These are phyloP conservation scores for Nicotiana attenuata DNA, from an alignment of 257 asterid species.

Conservation along the genomic window DNA sequence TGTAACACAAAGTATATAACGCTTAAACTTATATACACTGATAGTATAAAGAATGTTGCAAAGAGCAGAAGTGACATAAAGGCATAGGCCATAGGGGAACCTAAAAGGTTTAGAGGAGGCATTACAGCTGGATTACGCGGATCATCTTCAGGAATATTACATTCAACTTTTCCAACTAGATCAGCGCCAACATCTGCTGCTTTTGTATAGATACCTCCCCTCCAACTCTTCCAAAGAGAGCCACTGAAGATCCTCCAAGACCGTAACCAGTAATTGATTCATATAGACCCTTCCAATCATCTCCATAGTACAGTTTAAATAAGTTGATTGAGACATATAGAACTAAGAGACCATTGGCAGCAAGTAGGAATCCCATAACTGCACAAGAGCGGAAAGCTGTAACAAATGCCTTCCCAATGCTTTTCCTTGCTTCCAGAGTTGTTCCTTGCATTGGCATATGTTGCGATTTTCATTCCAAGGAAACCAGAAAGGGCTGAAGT, in stretches of 20 bases:
- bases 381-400: constrained; percentile 45
- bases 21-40: neutral
- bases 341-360: constrained; percentile 47
- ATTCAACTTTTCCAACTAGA: constrained; percentile 48
- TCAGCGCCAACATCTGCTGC: constrained; percentile 60
- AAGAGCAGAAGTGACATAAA: neutral
- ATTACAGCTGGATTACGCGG: constrained; percentile 51
- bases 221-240: constrained; percentile 50
- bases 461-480: constrained; percentile 54
- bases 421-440: constrained; percentile 43
- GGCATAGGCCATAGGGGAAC: neutral
- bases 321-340: constrained; percentile 36
- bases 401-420: constrained; percentile 42
- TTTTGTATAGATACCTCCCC: constrained; percentile 54
- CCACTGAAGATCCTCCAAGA: constrained; percentile 54
- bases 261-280: constrained; percentile 54
- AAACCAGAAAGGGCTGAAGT: constrained; percentile 49
- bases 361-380: constrained; percentile 52
- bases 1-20: neutral
- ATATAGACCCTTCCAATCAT: constrained; percentile 53
- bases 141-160: constrained; percentile 46
- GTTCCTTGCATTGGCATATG: constrained; percentile 50
- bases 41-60: neutral
- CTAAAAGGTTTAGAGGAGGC: neutral
- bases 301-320: constrained; percentile 40